Conservation (phyloP, 2,329 filamentous ascomycete species). For the Ascochyta viciae-villosae region DNA sequence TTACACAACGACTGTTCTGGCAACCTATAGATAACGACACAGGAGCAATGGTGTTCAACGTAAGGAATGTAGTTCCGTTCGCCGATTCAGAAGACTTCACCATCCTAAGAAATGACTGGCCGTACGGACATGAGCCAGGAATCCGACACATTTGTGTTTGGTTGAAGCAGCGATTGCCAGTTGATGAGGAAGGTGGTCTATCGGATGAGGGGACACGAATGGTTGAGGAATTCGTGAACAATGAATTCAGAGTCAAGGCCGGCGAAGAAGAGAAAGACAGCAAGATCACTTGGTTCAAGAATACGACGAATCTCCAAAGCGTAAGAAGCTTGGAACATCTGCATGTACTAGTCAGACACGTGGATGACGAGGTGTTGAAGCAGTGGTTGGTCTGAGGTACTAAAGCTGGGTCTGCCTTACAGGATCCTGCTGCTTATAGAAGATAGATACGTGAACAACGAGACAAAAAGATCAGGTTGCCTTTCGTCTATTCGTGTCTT, state of each 20-base stretch:
- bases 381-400: constrained; percentile 8
- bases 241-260: constrained; percentile 55
- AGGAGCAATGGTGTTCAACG: constrained; percentile 47
- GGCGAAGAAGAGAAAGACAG: constrained; percentile 49
- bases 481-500: neutral
- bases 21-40: constrained; percentile 24
- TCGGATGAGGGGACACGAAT: constrained; percentile 34
- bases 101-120: constrained; percentile 69
- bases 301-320: constrained; percentile 67
- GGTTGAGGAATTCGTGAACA: constrained; percentile 44
- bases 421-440: neutral
- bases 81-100: constrained; percentile 61
- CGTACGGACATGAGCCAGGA: constrained; percentile 63
- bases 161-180: constrained; percentile 50
- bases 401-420: neutral
- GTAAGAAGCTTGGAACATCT: constrained; percentile 72
- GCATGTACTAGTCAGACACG: constrained; percentile 75
- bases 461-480: neutral
- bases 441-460: neutral
- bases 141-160: constrained; percentile 66
- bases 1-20: constrained; percentile 64
- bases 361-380: constrained; percentile 62
- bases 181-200: constrained; percentile 41
- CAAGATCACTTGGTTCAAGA: constrained; percentile 70
- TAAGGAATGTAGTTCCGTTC: constrained; percentile 60